Percentiles rank a stretch among this genome's conserved stretches.
These are phyloP conservation scores for Limnanthes douglasii DNA, from an alignment of 345 rosid genomes.

Conservation along the genomic window DNA sequence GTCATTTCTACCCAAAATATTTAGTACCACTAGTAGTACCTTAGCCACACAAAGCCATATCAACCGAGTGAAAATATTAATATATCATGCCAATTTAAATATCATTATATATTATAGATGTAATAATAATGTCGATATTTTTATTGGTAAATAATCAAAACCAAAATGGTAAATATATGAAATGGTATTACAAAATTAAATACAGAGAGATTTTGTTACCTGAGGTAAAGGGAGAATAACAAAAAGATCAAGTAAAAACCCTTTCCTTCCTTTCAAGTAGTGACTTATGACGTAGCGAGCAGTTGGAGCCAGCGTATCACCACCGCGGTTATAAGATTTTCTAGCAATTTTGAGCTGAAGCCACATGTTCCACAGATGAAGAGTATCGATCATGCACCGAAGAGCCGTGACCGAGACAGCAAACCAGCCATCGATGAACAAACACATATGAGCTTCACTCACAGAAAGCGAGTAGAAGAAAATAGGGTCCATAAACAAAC, in stretches of 20 bases:
- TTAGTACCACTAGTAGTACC: too few species aligned
- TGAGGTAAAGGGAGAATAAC: slow-evolving; percentile 83
- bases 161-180: too few species aligned
- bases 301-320: slow-evolving; percentile 8
- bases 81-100: too few species aligned
- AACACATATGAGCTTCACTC: slow-evolving; percentile 58
- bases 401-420: slow-evolving; percentile 84
- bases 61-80: too few species aligned
- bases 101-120: too few species aligned
- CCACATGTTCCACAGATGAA: slow-evolving; percentile 92
- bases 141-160: too few species aligned
- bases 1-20: too few species aligned
- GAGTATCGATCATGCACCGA: slow-evolving; percentile 81
- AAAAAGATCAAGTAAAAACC: slow-evolving; percentile 74
- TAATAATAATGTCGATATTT: too few species aligned
- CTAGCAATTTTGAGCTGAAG: slow-evolving; percentile 51
- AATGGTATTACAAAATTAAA: background rate
- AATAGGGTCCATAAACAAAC: slow-evolving; percentile 86
- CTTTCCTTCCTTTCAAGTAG: slow-evolving; percentile 46
- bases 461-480: slow-evolving; percentile 75
- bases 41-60: too few species aligned
- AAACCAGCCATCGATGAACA: slow-evolving; percentile 84
- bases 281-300: slow-evolving; percentile 8
- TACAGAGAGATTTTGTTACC: slow-evolving; percentile 27
- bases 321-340: slow-evolving; percentile 5